These are phyloP conservation scores for Spathaspora sp. DNA, from an alignment of 1,139 yeast species.

Conservation along the genomic window DNA sequence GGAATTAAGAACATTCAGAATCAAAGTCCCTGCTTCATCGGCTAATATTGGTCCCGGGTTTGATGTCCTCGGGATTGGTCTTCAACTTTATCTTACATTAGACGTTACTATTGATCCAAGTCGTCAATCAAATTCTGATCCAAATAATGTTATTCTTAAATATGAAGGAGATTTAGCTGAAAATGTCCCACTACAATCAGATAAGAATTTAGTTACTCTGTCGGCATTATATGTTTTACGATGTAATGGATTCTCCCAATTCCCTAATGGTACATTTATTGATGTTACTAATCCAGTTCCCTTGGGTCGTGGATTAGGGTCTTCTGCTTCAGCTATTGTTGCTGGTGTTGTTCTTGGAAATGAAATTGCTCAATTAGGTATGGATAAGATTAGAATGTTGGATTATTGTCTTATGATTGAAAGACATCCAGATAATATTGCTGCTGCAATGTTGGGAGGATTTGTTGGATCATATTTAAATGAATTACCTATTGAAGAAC, in stretches of 20 bases:
- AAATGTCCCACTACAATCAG: conserved; percentile 74
- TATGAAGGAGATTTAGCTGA: conserved; percentile 79
- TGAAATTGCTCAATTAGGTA: conserved; percentile 71
- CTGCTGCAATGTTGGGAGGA: conserved; percentile 99
- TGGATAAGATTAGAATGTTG: conserved; percentile 77
- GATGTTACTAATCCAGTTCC: conserved; percentile 90
- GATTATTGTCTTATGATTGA: conserved; percentile 97
- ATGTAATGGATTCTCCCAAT: conserved; percentile 69
- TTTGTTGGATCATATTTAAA: conserved; percentile 93
- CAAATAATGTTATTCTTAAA: conserved; percentile 65
- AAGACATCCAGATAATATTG: conserved; percentile 96
- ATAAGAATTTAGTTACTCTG: conserved; percentile 81
- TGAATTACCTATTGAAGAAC: conserved; percentile 71
- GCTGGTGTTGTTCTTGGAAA: conserved; percentile 95
- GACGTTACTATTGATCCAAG: conserved; percentile 62
- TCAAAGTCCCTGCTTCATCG: conserved; percentile 92
- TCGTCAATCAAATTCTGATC: conserved; percentile 52
- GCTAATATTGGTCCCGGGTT: conserved; percentile 99
- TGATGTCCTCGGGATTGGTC: conserved; percentile 91
- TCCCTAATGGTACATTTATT: conserved; percentile 83
- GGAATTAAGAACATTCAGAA: conserved; percentile 30
- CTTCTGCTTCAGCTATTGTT: conserved; percentile 98
- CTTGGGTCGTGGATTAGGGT: conserved; percentile 93
- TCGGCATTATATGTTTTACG: conserved; percentile 90
- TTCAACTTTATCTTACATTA: conserved; percentile 69